Evolutionary conservation across 148 eudicot species (phyloP).

Genomic region (Rhododendron ferrugineum): DNA sequence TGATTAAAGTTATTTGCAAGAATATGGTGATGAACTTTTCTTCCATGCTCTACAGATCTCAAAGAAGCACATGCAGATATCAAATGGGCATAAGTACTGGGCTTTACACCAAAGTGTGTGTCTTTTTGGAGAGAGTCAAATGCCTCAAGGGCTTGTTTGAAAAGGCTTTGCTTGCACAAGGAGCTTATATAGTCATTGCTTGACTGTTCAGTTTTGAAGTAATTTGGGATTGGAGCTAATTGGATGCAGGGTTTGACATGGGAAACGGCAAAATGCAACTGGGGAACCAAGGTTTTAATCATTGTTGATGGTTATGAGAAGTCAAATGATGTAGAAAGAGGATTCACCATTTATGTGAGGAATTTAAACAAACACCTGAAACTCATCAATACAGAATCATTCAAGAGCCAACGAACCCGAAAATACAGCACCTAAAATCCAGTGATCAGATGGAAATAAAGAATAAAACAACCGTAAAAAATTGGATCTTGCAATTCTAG

Average conservation of each 20-base stretch:
- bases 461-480: background rate
- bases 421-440: background rate
- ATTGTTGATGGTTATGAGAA: background rate
- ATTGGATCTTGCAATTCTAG: background rate
- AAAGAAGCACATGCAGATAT: constrained; percentile 33
- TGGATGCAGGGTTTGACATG: constrained; percentile 5
- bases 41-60: constrained; percentile 30
- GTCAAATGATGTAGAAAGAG: background rate
- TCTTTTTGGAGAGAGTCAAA: constrained; percentile 21
- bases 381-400: background rate
- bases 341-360: background rate
- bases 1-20: constrained; percentile 5
- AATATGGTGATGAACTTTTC: constrained; percentile 28
- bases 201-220: constrained; percentile 23
- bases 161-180: constrained; percentile 31
- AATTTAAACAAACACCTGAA: background rate
- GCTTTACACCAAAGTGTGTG: constrained; percentile 13
- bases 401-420: background rate
- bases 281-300: constrained; percentile 11
- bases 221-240: background rate
- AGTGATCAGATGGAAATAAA: background rate
- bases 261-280: constrained; percentile 9
- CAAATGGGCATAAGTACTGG: constrained; percentile 32
- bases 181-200: constrained; percentile 31
- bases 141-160: constrained; percentile 29